Evolutionary conservation across 345 rosid genomes (phyloP), one percentile per base, ranked within the genome.

Genomic region (Euphorbia pulcherrima): DNA sequence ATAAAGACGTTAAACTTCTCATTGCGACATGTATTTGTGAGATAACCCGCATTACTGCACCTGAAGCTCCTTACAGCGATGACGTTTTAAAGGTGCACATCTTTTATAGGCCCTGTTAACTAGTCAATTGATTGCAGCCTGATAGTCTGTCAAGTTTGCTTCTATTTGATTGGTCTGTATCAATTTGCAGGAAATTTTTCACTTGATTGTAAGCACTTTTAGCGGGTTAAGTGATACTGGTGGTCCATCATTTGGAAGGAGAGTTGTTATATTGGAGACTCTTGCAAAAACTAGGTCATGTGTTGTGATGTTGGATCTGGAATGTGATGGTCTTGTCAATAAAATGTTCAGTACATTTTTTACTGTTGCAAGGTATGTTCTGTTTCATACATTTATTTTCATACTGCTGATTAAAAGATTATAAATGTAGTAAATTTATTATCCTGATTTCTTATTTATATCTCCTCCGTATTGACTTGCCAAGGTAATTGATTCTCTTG

Each of bases 221-320:
- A 61, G 85, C 74, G 97, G 97, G 78, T 80, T 94, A 77, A 87
- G 80, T 63, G 97, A 94, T 75, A 79, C 88, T 40, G 68, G 80
- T 72, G 90, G 90, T 75, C 96, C 99, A 54, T 89, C 97, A 64
- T 94, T 88, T 83, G 93, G 90, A 72, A 87, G 97, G 86, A 85
- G 92, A 78, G 96, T 89, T 74, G 82, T 83, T 79, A 91, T 94
- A 75, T 79, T 94, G 79, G 99, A 91, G 87, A 94, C 93, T 61
- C 84, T 91, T 78, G 96, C 99, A 41, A 94, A 87, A 76, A 89
- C 85, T 80, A 85, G 95, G 87, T 94, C 97, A 57, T 94, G 97
- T 74, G 88, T 91, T 67, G 96, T 91, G 75, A 91, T 94, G 97
- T 74, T 94, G 88, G 99, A 91, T 86, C 96, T 94, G 67, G 99